Percentiles rank a stretch among this genome's conserved stretches.
Evolutionary conservation across 2,329 filamentous ascomycete genomes (phyloP).

Genomic region (Paraphoma chrysanthemicola): DNA sequence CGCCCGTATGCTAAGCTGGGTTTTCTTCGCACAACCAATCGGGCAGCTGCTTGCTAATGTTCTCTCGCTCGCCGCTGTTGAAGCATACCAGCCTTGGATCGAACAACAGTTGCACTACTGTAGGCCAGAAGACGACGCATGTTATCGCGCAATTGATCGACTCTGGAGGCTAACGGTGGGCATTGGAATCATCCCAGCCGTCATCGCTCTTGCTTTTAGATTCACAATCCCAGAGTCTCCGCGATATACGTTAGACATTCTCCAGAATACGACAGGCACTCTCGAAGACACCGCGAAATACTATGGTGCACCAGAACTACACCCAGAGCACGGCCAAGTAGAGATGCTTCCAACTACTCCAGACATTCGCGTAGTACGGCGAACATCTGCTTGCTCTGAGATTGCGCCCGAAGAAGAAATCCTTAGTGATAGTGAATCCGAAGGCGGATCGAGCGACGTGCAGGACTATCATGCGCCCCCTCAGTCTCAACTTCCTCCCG

Average conservation of each 20-base stretch:
- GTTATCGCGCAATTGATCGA: conserved; percentile 45
- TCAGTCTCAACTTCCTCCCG: conserved; percentile 22
- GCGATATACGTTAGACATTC: conserved; percentile 50
- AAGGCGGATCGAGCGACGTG: conserved; percentile 17
- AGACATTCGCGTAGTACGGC: conserved; percentile 12
- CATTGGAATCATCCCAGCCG: conserved; percentile 34
- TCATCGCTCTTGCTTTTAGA: conserved; percentile 46
- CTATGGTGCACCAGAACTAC: conserved; percentile 33
- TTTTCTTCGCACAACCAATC: conserved; percentile 53
- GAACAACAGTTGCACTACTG: conserved; percentile 20
- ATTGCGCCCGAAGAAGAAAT: conserved; percentile 35
- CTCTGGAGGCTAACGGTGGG: conserved; percentile 51
- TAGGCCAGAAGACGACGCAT: conserved; percentile 23
- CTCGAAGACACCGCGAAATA: conserved; percentile 43
- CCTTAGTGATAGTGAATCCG: conserved; percentile 35
- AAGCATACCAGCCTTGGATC: conserved; percentile 34
- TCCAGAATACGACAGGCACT: conserved; percentile 42
- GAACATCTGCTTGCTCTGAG: conserved; percentile 30
- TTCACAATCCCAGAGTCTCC: conserved; percentile 51
- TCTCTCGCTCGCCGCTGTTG: conserved; percentile 36
- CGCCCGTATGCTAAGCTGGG: conserved; percentile 50
- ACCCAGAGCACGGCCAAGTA: conserved; percentile 40
- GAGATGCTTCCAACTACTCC: conserved; percentile 21
- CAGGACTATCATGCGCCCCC: conserved; percentile 3
- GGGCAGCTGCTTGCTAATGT: conserved; percentile 46